These are phyloP conservation scores for Tolypocladium paradoxum DNA, from an alignment of 2,329 filamentous ascomycete genomes.

Conservation along the genomic window DNA sequence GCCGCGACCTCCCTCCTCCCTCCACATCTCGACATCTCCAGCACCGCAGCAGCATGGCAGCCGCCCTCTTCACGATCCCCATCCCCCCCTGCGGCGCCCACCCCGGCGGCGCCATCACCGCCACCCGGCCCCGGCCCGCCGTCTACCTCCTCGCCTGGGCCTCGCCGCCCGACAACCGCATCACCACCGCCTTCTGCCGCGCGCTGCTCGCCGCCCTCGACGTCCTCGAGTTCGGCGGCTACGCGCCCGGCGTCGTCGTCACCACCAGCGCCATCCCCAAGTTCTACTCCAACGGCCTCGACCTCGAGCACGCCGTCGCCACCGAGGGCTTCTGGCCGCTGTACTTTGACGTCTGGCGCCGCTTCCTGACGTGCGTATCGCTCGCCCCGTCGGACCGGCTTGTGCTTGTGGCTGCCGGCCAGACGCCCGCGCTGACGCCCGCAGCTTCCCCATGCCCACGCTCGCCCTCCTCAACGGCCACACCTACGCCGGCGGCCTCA, in stretches of 20 bases:
- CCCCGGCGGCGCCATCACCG: slow-evolving; percentile 47
- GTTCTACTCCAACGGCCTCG: slow-evolving; percentile 78
- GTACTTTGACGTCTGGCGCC: slow-evolving; percentile 54
- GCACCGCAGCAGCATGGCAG: no score
- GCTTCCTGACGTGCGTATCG: slow-evolving; percentile 32
- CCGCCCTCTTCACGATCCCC: slow-evolving; percentile 34
- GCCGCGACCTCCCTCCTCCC: no score
- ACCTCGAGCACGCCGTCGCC: slow-evolving; percentile 54
- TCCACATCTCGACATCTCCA: no score
- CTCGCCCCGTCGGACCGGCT: slow-evolving; percentile 10
- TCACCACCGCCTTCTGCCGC: slow-evolving; percentile 57
- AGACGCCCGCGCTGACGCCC: not conserved
- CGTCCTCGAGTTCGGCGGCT: slow-evolving; percentile 53
- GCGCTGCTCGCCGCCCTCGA: slow-evolving; percentile 63
- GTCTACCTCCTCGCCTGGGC: slow-evolving; percentile 66
- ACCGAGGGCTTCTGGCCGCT: slow-evolving; percentile 52
- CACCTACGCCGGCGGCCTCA: slow-evolving; percentile 71
- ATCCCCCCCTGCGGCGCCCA: slow-evolving; percentile 37
- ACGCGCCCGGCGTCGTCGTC: slow-evolving; percentile 61
- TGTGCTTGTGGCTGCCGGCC: no score
- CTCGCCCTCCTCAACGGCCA: slow-evolving; percentile 72
- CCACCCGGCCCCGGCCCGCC: slow-evolving; percentile 46
- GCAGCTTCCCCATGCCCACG: slow-evolving; percentile 66
- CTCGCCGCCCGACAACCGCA: slow-evolving; percentile 65
- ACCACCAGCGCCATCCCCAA: slow-evolving; percentile 67